A percentile compares a stretch with the other conserved stretches of the same genome.
Conservation (phyloP, 2,329 filamentous ascomycete genomes). For the Trichoderma sp. region DNA sequence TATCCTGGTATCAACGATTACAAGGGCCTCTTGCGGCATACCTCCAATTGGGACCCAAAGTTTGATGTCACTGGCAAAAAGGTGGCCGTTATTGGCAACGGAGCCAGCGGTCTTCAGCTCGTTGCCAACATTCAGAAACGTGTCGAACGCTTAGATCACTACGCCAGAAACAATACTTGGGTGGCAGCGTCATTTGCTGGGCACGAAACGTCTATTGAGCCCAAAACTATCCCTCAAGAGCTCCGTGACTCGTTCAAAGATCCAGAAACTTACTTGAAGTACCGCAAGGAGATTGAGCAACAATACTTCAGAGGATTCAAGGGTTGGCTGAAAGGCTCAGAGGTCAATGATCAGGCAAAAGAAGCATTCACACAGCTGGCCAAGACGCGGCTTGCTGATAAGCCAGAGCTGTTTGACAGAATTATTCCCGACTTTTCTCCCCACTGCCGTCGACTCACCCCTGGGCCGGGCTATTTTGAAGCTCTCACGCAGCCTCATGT, state of each 20-base stretch:
- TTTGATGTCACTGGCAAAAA: constrained; percentile 55
- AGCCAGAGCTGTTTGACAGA: constrained; percentile 58
- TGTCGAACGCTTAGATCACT: constrained; percentile 62
- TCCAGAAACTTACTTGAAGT: constrained; percentile 62
- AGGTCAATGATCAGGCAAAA: constrained; percentile 53
- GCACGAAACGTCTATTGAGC: constrained; percentile 56
- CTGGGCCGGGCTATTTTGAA: constrained; percentile 70
- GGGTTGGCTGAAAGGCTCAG: constrained; percentile 57
- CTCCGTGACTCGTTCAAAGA: constrained; percentile 63
- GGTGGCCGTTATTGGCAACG: constrained; percentile 66
- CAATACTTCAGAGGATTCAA: constrained; percentile 65
- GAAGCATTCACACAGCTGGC: constrained; percentile 54
- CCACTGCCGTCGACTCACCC: constrained; percentile 66
- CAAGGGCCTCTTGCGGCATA: constrained; percentile 61
- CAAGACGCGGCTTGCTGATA: constrained; percentile 54
- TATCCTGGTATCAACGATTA: constrained; percentile 61
- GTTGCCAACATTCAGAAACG: constrained; percentile 56
- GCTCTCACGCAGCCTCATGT: constrained; percentile 65
- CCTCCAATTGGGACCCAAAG: constrained; percentile 61
- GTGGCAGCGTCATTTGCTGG: constrained; percentile 65
- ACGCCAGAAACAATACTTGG: constrained; percentile 68
- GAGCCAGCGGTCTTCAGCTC: constrained; percentile 63
- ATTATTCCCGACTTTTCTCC: constrained; percentile 67
- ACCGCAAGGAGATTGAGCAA: constrained; percentile 60
- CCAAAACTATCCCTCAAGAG: constrained; percentile 59